Percentiles rank a stretch among this genome's conserved stretches.
Conservation (phyloP, 2,329 filamentous ascomycete species). For the Mycosphaerelloides madeirae region DNA sequence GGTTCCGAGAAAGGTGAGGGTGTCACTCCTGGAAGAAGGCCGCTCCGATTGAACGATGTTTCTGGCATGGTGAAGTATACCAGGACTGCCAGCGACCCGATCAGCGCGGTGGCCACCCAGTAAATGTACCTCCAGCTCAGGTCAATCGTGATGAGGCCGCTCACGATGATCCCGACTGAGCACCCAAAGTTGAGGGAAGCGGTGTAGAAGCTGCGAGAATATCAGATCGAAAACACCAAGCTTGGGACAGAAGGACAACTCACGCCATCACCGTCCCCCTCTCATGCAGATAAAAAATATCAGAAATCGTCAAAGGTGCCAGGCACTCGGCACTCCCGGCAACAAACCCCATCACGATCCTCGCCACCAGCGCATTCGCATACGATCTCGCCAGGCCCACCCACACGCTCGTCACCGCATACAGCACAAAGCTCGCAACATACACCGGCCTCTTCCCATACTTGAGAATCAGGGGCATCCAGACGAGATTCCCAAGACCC, state of each 20-base stretch:
- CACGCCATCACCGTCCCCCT: slow-evolving; percentile 50
- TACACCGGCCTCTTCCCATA: slow-evolving; percentile 36
- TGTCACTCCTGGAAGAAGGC: slow-evolving; percentile 12
- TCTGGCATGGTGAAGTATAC: slow-evolving; percentile 54
- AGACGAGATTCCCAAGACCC: slow-evolving; percentile 38
- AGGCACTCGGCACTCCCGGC: slow-evolving; percentile 50
- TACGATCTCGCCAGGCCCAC: slow-evolving; percentile 19
- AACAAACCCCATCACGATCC: slow-evolving; percentile 51
- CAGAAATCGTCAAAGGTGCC: slow-evolving; percentile 49
- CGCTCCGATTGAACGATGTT: slow-evolving; percentile 41
- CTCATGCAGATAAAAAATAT: slow-evolving; percentile 56
- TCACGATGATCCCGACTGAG: slow-evolving; percentile 29
- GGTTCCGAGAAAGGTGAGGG: not conserved
- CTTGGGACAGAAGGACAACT: slow-evolving; percentile 22
- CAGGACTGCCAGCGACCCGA: slow-evolving; percentile 46
- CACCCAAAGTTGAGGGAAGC: slow-evolving; percentile 27
- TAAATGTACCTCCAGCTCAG: slow-evolving; percentile 51
- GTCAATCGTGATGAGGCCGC: slow-evolving; percentile 46
- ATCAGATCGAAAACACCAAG: slow-evolving; percentile 8
- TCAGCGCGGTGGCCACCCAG: slow-evolving; percentile 47
- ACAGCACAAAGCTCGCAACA: slow-evolving; percentile 22
- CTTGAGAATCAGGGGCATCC: slow-evolving; percentile 38
- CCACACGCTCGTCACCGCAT: slow-evolving; percentile 22
- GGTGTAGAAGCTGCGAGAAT: slow-evolving; percentile 20
- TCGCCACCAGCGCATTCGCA: slow-evolving; percentile 36